phyloP scores from a whole-genome alignment of 805 yeast species.

The Wickerhamomyces rabaulensis region DNA sequence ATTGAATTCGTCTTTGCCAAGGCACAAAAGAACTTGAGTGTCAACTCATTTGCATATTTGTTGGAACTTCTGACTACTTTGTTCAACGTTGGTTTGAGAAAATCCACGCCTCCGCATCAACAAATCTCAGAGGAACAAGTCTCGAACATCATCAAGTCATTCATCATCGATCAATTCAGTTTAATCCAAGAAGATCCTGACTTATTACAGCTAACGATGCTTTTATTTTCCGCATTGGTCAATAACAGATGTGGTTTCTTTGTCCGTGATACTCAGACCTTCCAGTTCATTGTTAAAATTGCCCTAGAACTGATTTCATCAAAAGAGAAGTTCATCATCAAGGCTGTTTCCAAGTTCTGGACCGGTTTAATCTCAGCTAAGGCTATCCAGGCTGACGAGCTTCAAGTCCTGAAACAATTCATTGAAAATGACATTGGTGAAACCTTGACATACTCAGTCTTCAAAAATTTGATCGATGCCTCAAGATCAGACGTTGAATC shows the following conservation, averaged over 20 bases:
- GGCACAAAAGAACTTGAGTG: constrained; percentile 6
- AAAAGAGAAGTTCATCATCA: constrained; percentile 47
- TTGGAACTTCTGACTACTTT: constrained; percentile 17
- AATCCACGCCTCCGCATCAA: neutral
- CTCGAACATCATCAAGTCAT: constrained; percentile 12
- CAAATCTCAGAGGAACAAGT: constrained; percentile 9
- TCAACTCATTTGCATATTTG: constrained; percentile 4
- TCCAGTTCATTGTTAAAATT: constrained; percentile 22
- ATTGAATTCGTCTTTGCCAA: constrained; percentile 35
- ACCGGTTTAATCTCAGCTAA: constrained; percentile 39
- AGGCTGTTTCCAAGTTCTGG: constrained; percentile 51
- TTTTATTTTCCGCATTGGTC: constrained; percentile 45
- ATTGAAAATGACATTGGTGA: constrained; percentile 26
- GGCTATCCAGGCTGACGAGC: constrained; percentile 40
- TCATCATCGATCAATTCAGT: constrained; percentile 11
- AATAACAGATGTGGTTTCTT: constrained; percentile 46
- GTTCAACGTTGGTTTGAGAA: constrained; percentile 15
- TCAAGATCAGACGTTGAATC: constrained; percentile 56
- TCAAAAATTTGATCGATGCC: constrained; percentile 43
- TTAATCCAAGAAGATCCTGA: constrained; percentile 53
- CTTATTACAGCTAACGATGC: constrained; percentile 44
- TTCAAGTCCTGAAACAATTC: constrained; percentile 26
- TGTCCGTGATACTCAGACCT: constrained; percentile 27
- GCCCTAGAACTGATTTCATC: constrained; percentile 28
- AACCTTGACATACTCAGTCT: constrained; percentile 28